Evolutionary conservation across 1,139 yeast species (phyloP), one percentile per base, ranked within the genome.

Genomic region (Hyphopichia wangnamkhiaoensis): DNA sequence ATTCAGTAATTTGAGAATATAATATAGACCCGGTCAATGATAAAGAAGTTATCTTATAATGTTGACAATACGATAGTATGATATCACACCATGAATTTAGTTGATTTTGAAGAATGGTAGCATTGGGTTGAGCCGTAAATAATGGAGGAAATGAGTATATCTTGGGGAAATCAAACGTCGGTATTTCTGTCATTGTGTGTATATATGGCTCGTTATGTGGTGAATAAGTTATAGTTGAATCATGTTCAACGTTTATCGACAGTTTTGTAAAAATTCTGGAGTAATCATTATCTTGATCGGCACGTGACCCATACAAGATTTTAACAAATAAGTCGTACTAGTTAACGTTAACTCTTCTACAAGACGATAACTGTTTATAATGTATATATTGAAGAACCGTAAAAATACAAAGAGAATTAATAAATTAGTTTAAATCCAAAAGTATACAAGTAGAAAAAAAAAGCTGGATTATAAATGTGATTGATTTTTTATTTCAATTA

Each of bases 71-170:
- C 4, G 72, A 68, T 19, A 84, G 58, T 3, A 72, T 52, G 13
- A 72, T 59, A 34, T 58, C 57, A 36, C 65, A 49, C 78, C 78
- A 72, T 28, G 73, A 35, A 74, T 73, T 56, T 74, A 70, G 43
- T 73, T 93, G 98, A 17, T 89, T 82, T 28, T 76, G 74, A 65
- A 86, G 77, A 2, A 95, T 84, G 15, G 88, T 81, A 33, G 81
- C 76, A 53, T 93, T 93, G 27, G 94, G 90, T 61, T 93, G 98
- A 43, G 80, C 74, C 5, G 98, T 93, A 64, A 84, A 93, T 51
- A 93, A 79, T 0, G 98, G 98, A 6, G 97, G 97, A 61, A 89
- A 93, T 31, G 83, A 71, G 61, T 89, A 88, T 31, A 91, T 86
- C 37, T 81, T 71, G 6, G 96, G 96, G 53, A 81, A 83, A 39